Evolutionary conservation across 495 filamentous ascomycete species (phyloP).

Genomic region (Aspergillus sparsus): DNA sequence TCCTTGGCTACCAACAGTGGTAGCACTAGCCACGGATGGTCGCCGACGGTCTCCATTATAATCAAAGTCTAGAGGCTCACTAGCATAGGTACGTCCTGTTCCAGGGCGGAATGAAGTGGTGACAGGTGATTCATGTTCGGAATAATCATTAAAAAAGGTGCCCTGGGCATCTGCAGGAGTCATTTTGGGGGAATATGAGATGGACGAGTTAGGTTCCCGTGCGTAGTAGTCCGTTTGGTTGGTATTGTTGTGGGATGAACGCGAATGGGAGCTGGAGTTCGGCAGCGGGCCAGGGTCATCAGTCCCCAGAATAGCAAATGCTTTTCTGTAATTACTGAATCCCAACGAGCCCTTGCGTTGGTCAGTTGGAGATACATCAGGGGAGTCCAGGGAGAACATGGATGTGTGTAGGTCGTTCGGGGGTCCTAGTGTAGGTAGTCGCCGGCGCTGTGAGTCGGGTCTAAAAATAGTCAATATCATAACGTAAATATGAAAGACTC

Average conservation of each 20-base stretch:
- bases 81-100: slow-evolving; percentile 59
- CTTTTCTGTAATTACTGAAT: slow-evolving; percentile 44
- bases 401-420: slow-evolving; percentile 40
- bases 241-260: slow-evolving; percentile 31
- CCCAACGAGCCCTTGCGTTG: slow-evolving; percentile 40
- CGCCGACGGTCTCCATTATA: slow-evolving; percentile 74
- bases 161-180: slow-evolving; percentile 38
- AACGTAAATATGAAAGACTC: neutral
- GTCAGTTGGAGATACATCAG: slow-evolving; percentile 48
- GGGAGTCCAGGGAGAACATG: slow-evolving; percentile 48
- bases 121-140: slow-evolving; percentile 59
- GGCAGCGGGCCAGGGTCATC: slow-evolving; percentile 33
- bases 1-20: slow-evolving; percentile 85
- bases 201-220: slow-evolving; percentile 41
- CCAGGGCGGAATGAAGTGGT: slow-evolving; percentile 65
- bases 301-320: slow-evolving; percentile 36
- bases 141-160: slow-evolving; percentile 48
- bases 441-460: slow-evolving; percentile 26
- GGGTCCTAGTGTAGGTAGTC: slow-evolving; percentile 20
- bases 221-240: slow-evolving; percentile 30
- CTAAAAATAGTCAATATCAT: slow-evolving; percentile 24
- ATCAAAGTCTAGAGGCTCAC: slow-evolving; percentile 66
- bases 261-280: slow-evolving; percentile 30
- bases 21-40: slow-evolving; percentile 86
- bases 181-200: slow-evolving; percentile 33